phyloP scores from a whole-genome alignment of 2,329 filamentous ascomycete species.

The Fusarium mangiferae region DNA sequence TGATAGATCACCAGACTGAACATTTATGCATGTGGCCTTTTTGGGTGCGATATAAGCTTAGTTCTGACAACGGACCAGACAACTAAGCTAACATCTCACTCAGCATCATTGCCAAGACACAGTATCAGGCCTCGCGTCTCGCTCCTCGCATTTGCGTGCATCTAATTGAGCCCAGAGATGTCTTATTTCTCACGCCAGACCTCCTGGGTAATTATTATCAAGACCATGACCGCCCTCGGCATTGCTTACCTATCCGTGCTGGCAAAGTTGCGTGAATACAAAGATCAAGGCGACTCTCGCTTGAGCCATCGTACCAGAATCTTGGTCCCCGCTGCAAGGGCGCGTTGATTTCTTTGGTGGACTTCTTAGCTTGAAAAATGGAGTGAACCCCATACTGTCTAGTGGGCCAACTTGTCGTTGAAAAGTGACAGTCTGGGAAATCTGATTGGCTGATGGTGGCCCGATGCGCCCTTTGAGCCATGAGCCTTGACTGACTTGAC shows the following conservation, averaged over 20 bases:
- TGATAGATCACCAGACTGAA: no score
- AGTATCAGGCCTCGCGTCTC: background rate
- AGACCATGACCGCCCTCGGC: background rate
- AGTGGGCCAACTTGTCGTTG: background rate
- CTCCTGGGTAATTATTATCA: background rate
- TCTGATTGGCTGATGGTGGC: background rate
- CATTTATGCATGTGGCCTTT: no score
- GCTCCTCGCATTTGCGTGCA: background rate
- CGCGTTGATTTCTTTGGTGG: background rate
- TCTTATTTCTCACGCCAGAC: background rate
- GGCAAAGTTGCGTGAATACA: background rate
- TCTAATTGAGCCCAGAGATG: background rate
- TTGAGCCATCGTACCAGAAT: background rate
- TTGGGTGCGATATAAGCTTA: background rate
- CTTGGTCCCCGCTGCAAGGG: slow-evolving; percentile 1
- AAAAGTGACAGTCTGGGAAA: background rate
- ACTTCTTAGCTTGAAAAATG: background rate
- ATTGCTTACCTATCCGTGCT: background rate
- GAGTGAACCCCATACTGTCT: no score
- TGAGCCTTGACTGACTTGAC: background rate
- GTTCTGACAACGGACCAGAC: no score
- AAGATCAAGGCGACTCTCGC: no score
- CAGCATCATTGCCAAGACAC: background rate
- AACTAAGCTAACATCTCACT: background rate
- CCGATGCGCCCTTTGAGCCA: slow-evolving; percentile 8